A percentile compares a stretch with the other conserved stretches of the same genome.
Conservation (phyloP, 2,329 filamentous ascomycete species). For the Ceratocystis lukuohia region DNA sequence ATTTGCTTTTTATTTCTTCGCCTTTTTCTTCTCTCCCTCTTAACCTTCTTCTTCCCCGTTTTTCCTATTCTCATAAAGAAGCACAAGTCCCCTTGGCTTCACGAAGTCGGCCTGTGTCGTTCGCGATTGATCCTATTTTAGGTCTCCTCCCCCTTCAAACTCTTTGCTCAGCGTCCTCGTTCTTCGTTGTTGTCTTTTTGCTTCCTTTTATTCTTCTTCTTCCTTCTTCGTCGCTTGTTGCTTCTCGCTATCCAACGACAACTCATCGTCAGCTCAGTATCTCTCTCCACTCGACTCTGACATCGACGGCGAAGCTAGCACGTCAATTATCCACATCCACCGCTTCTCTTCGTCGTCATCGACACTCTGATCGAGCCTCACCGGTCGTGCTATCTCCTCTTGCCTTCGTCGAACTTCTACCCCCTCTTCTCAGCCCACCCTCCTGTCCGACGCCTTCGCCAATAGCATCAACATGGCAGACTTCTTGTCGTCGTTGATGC, state of each 20-base stretch:
- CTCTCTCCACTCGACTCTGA: not conserved
- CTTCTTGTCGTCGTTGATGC: slow-evolving; percentile 28
- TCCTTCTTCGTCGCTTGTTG: not conserved
- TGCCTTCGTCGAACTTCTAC: not conserved
- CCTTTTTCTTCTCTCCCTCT: not conserved
- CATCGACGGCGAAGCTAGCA: not conserved
- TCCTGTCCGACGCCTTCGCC: not conserved
- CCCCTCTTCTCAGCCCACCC: not conserved
- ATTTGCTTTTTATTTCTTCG: not conserved
- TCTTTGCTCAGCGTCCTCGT: slow-evolving; percentile 9
- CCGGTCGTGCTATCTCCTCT: not conserved
- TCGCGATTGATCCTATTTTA: slow-evolving; percentile 19
- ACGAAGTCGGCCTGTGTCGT: slow-evolving; percentile 10
- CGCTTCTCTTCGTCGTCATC: not conserved
- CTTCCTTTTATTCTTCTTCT: not conserved
- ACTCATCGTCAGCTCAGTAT: not conserved
- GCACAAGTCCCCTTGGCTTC: slow-evolving; percentile 14
- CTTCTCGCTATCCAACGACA: not conserved
- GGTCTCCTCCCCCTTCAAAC: slow-evolving; percentile 9
- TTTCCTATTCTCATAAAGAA: slow-evolving; percentile 13
- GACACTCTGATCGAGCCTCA: not conserved
- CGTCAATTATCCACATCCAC: not conserved
- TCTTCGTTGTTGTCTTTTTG: not conserved
- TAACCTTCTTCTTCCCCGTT: not conserved
- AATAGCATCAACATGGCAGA: slow-evolving; percentile 26